Evolutionary conservation across 176 grass and related monocot species (phyloP), one percentile per base, ranked within the genome.

Genomic region (Musa troglodytarum): DNA sequence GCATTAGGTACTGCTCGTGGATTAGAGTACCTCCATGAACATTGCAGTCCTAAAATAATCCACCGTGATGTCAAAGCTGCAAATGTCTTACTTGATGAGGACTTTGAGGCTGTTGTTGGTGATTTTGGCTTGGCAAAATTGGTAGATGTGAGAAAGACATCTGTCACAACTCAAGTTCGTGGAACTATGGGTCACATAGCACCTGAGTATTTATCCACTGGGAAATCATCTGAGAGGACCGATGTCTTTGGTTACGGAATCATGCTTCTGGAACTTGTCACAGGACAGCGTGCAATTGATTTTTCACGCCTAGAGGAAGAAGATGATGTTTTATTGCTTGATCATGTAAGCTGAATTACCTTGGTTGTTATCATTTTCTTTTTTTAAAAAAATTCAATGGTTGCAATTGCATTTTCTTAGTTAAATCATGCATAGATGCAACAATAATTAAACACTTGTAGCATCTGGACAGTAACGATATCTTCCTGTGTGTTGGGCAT

Each of bases 111-210:
- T 0, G 94, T 90, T 66, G 94, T 98, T 67, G 94, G 94, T 20
- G 94, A 98, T 71, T 98, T 98, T 51, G 94, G 94, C 43, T 71
- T 98, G 53, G 94, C 94, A 73, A 92, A 98, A 65, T 76, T 98
- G 73, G 94, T 98, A 55, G 94, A 98, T 82, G 94, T 98, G 62
- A 87, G 84, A 63, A 93, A 93, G 82, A 93, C 94, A 53, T 98
- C 90, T 16, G 94, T 98, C 68, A 98, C 94, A 50, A 97, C 93
- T 26, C 94, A 98, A 87, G 88, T 98, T 43, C 86, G 94, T 55
- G 94, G 94, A 73, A 93, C 94, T 55, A 98, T 93, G 94, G 94
- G 94, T 76, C 94, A 98, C 80, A 98, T 98, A 55, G 94, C 94
- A 62, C 93, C 93, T 63, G 93, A 96, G 17, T 98, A 98, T 85